Conservation (phyloP, 2,329 filamentous ascomycete genomes). For the Sclerotinia minor region DNA sequence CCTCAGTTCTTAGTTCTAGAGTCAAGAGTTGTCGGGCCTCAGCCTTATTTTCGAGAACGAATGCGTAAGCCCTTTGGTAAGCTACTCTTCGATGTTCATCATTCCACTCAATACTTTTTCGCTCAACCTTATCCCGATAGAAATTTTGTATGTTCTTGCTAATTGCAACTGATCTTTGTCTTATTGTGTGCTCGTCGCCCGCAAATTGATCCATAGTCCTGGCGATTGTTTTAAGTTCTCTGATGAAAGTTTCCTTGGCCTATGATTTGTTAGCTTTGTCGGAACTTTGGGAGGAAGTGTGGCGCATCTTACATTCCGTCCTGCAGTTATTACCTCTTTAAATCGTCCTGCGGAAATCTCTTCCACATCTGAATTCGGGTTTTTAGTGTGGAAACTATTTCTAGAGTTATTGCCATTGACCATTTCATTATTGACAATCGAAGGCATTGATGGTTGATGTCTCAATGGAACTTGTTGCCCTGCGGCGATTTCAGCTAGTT, state of each 20-base stretch:
- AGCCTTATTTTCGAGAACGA: background rate
- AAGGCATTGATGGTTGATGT: background rate
- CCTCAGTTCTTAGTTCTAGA: background rate
- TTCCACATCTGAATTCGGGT: constrained; percentile 2
- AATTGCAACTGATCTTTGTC: background rate
- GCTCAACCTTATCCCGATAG: background rate
- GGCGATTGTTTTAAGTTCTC: background rate
- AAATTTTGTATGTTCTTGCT: background rate
- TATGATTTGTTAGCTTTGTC: background rate
- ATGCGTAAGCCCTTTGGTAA: background rate
- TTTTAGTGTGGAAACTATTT: background rate
- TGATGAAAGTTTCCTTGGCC: background rate
- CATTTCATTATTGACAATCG: constrained; percentile 5
- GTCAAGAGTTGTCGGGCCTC: background rate
- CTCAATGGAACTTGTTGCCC: background rate
- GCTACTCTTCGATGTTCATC: background rate
- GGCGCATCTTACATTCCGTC: background rate
- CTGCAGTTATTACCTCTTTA: background rate
- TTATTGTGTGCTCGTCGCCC: background rate
- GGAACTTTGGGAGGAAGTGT: background rate
- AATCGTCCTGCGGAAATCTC: background rate
- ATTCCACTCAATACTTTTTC: background rate
- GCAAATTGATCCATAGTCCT: background rate
- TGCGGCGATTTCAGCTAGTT: background rate
- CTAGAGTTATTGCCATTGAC: background rate